phyloP scores from a whole-genome alignment of 2,329 filamentous ascomycete species.

The Hymenoscyphus albidus region DNA sequence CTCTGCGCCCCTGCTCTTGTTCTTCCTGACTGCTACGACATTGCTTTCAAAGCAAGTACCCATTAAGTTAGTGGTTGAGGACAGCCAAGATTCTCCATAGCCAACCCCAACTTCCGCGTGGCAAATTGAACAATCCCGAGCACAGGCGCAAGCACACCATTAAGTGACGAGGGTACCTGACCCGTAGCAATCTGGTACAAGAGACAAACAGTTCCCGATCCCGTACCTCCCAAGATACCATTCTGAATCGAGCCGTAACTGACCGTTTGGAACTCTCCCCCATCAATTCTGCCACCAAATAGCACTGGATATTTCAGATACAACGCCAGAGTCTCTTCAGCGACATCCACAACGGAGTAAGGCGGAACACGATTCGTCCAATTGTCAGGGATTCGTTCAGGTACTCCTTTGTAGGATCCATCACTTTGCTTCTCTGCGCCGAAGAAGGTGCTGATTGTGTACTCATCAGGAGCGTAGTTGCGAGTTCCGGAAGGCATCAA shows the following conservation, averaged over 20 bases:
- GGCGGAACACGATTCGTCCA: constrained; percentile 25
- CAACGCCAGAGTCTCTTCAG: constrained; percentile 39
- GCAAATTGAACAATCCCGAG: constrained; percentile 32
- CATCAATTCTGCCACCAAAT: constrained; percentile 42
- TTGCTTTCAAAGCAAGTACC: background rate
- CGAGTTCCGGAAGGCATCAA: constrained; percentile 24
- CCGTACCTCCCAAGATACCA: constrained; percentile 35
- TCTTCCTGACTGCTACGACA: no score
- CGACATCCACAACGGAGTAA: constrained; percentile 36
- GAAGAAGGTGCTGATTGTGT: constrained; percentile 35
- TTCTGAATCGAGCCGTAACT: constrained; percentile 39
- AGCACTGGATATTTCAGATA: constrained; percentile 42
- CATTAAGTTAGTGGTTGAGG: constrained; percentile 7
- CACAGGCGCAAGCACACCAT: constrained; percentile 37
- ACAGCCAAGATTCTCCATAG: constrained; percentile 8
- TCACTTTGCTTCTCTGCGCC: constrained; percentile 38
- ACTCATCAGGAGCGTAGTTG: constrained; percentile 28
- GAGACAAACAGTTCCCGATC: constrained; percentile 37
- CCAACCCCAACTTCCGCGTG: background rate
- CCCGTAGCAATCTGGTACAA: constrained; percentile 42
- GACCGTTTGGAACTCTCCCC: constrained; percentile 38
- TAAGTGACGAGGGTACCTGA: constrained; percentile 37
- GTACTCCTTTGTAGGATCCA: constrained; percentile 35
- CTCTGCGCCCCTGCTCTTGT: no score
- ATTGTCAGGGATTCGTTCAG: constrained; percentile 25